These are phyloP conservation scores for Stephanodiscus minutulus DNA, from an alignment of 108 stramenopile genomes.

Conservation along the genomic window DNA sequence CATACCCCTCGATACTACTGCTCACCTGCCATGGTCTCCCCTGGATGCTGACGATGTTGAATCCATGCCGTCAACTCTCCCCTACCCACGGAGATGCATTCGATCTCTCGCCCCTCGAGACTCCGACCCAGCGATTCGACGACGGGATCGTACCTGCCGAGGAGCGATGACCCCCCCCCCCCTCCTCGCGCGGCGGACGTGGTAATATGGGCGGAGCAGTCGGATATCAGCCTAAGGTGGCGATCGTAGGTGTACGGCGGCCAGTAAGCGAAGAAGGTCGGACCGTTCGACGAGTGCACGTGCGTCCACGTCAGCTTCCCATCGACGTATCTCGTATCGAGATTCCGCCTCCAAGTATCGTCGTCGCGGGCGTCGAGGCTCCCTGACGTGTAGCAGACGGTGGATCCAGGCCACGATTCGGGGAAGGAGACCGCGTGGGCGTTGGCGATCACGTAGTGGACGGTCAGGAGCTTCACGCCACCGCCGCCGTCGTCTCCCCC, in stretches of 20 bases:
- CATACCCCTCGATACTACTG: neutral
- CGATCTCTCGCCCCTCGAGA: slow-evolving; percentile 78
- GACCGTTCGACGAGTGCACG: slow-evolving; percentile 53
- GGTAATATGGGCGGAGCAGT: slow-evolving; percentile 40
- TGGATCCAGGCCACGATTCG: slow-evolving; percentile 70
- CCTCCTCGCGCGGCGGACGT: slow-evolving; percentile 2
- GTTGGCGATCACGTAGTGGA: slow-evolving; percentile 72
- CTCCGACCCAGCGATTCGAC: slow-evolving; percentile 67
- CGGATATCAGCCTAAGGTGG: slow-evolving; percentile 67
- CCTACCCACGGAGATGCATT: slow-evolving; percentile 70
- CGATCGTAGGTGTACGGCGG: slow-evolving; percentile 77
- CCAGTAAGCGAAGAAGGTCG: slow-evolving; percentile 72
- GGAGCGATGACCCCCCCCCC: too few relatives aligned
- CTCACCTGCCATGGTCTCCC: slow-evolving; percentile 77
- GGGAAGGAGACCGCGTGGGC: slow-evolving; percentile 67
- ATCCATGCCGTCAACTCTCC: slow-evolving; percentile 71
- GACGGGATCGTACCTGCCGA: slow-evolving; percentile 27
- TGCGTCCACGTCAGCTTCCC: slow-evolving; percentile 72
- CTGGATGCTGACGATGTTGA: slow-evolving; percentile 87
- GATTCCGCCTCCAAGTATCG: slow-evolving; percentile 62
- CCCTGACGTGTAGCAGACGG: slow-evolving; percentile 59
- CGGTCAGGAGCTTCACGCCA: slow-evolving; percentile 32
- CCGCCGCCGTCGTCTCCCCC: slow-evolving; percentile 13
- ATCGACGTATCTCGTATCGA: slow-evolving; percentile 58
- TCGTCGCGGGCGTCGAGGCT: slow-evolving; percentile 51